Conservation (phyloP, 805 yeast species). For the Candida patagonica region DNA sequence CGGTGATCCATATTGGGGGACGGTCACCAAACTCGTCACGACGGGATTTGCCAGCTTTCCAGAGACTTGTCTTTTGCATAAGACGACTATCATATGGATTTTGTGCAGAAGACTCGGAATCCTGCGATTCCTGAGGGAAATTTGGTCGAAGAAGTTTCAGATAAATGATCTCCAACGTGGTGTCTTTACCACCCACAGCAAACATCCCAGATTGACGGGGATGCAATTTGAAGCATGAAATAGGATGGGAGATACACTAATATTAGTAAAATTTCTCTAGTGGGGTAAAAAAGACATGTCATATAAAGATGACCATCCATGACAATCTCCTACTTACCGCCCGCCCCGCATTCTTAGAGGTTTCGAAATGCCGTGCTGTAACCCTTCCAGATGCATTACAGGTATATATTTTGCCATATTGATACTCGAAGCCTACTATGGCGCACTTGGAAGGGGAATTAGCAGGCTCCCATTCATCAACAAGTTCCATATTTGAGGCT, state of each 20-base stretch:
- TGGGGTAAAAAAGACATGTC: neutral
- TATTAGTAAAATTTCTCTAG: neutral
- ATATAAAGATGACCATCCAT: neutral
- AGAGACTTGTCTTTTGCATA: constrained; percentile 33
- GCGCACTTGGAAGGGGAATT: constrained; percentile 10
- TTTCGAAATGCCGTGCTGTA: constrained; percentile 13
- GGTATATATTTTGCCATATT: constrained; percentile 9
- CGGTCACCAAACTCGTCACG: constrained; percentile 63
- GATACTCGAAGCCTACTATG: constrained; percentile 14
- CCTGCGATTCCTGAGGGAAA: too few species aligned
- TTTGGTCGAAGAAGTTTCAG: too few species aligned
- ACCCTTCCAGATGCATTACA: constrained; percentile 16
- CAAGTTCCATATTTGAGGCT: constrained; percentile 9
- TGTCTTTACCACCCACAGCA: constrained; percentile 43
- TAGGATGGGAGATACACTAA: constrained; percentile 11
- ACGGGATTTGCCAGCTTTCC: constrained; percentile 66
- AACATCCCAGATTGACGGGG: constrained; percentile 33
- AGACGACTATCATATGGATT: too few species aligned
- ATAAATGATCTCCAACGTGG: constrained; percentile 33
- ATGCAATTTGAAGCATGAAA: constrained; percentile 31
- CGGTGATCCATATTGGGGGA: constrained; percentile 70
- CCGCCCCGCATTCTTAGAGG: neutral
- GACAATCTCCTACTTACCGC: neutral
- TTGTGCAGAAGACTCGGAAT: too few species aligned
- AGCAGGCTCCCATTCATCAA: constrained; percentile 16